Evolutionary conservation across 1,284 basidiomycete species (phyloP), one percentile per base, ranked within the genome.

Genomic region (Mycosarcoma mackinlayi): DNA sequence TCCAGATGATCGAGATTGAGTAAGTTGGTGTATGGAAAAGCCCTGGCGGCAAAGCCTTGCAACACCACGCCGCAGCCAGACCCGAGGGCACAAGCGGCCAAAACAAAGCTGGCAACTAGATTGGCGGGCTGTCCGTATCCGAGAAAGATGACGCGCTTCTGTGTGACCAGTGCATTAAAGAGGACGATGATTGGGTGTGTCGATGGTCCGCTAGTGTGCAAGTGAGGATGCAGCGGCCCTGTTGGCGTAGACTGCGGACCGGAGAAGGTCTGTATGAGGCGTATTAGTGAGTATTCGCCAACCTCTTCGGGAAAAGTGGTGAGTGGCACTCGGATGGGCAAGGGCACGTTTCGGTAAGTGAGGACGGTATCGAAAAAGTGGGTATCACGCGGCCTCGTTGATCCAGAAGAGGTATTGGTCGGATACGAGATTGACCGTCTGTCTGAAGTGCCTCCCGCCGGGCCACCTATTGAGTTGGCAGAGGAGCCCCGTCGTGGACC

Each of bases 281-380:
- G 89, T 61, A 94, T 94, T 61, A 98, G 84, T 18, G 94, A 97
- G 84, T 94, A 98, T 92, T 97, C 94, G 53, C 94, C 94, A 53
- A 98, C 92, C 86, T 98, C 94, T 81, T 95, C 92, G 0, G 91
- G 67, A 28, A 80, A 81, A 6, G 61, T 59, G 39, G 67, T 65
- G 14, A 78, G 58, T 5, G 80, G 80, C 11, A 80, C 52, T 2
- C 75, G 61, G 2, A 80, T 66, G 3, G 70, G 72, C 11, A 80
- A 31, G 7, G 55, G 49, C 4, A 75, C 50, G 38, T 69, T 63
- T 34, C 74, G 64, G 27, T 93, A 96, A 25, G 86, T 87, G 54
- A 94, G 90, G 10, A 87, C 87, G 0, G 93, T 92, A 78, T 94
- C 90, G 84, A 89, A 96, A 79, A 91, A 95, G 83, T 96, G 94